These are phyloP conservation scores for Smittium culicis DNA, from an alignment of 371 early-diverging fungal species.

Conservation along the genomic window DNA sequence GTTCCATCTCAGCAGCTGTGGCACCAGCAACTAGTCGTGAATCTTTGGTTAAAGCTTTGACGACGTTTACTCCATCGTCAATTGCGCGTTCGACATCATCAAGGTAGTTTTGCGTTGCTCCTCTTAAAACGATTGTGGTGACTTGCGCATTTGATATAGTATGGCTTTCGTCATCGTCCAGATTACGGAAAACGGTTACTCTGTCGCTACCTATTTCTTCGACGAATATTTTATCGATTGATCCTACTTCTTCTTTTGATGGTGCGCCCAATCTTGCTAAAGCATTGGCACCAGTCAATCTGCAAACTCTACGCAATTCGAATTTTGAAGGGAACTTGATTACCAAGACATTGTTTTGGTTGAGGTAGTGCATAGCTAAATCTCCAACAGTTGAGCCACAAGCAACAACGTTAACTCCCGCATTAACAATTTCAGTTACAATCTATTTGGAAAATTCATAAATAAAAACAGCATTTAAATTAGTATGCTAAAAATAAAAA, in stretches of 20 bases:
- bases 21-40: slow-evolving; percentile 84
- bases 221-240: slow-evolving; percentile 85
- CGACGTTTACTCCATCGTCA: slow-evolving; percentile 94
- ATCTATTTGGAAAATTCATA: too few species aligned
- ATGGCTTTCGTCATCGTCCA: slow-evolving; percentile 4
- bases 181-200: slow-evolving; percentile 88
- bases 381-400: slow-evolving; percentile 85
- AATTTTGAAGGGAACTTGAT: slow-evolving; percentile 90
- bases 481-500: too few species aligned
- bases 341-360: slow-evolving; percentile 78
- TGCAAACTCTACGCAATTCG: slow-evolving; percentile 87
- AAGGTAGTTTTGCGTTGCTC: slow-evolving; percentile 91
- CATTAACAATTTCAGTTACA: slow-evolving; percentile 68
- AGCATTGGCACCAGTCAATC: slow-evolving; percentile 84
- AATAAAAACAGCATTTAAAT: too few species aligned
- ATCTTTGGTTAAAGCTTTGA: slow-evolving; percentile 88
- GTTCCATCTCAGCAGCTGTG: slow-evolving; percentile 90
- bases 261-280: slow-evolving; percentile 86
- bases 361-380: slow-evolving; percentile 84
- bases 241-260: slow-evolving; percentile 93
- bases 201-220: slow-evolving; percentile 95
- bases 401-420: slow-evolving; percentile 87
- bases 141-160: slow-evolving; percentile 42
- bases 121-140: slow-evolving; percentile 92
- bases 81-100: slow-evolving; percentile 97